A percentile compares a stretch with the other conserved stretches of the same genome.
Evolutionary conservation across 306 rosid species (phyloP).

Genomic region (Abrus pulchellus): DNA sequence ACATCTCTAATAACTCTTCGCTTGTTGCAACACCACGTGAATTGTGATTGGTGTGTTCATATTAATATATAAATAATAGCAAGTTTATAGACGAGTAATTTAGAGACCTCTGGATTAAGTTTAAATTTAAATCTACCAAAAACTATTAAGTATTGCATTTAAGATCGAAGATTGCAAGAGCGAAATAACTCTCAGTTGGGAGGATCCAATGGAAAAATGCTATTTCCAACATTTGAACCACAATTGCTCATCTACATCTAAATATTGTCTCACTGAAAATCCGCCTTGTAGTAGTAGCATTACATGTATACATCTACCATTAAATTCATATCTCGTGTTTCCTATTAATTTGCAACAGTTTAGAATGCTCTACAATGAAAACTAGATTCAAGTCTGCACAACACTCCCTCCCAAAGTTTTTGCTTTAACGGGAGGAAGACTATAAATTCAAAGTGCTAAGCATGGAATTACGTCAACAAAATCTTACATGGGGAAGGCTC

Average conservation of each 20-base stretch:
- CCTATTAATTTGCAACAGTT: slow-evolving; percentile 15
- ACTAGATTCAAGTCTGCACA: slow-evolving; percentile 21
- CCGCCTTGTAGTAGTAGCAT: background rate
- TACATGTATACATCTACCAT: slow-evolving; percentile 14
- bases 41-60: background rate
- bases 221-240: slow-evolving; percentile 13
- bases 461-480: slow-evolving; percentile 33
- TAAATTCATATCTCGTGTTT: background rate
- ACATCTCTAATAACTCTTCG: background rate
- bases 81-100: background rate
- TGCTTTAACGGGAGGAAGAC: background rate
- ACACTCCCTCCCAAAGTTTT: background rate
- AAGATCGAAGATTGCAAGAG: no score
- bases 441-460: background rate
- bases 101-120: background rate
- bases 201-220: background rate
- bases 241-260: slow-evolving; percentile 2
- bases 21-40: background rate
- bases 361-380: slow-evolving; percentile 35
- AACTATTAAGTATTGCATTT: no score
- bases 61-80: background rate
- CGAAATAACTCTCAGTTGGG: no score
- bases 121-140: background rate
- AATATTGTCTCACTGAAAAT: slow-evolving; percentile 3
- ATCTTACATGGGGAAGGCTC: slow-evolving; percentile 22